Evolutionary conservation across 1,284 basidiomycete species (phyloP).

Genomic region (Pyrrhoderma noxium): DNA sequence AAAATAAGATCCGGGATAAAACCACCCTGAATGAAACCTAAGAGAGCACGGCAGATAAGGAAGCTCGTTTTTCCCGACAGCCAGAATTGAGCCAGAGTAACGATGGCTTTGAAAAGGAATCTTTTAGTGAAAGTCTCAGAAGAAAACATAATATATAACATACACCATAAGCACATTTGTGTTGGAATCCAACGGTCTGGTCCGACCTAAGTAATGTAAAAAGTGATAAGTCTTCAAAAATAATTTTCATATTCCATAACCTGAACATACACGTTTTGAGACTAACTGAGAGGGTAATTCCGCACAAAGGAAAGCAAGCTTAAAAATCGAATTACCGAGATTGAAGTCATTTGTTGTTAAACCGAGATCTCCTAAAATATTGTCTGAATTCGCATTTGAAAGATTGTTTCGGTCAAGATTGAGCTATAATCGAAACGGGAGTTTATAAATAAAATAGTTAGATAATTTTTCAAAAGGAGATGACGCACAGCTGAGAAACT

Average conservation of each 20-base stretch:
- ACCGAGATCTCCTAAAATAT: constrained; percentile 54
- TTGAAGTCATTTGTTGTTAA: constrained; percentile 62
- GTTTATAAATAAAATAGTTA: background rate
- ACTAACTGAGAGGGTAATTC: constrained; percentile 69
- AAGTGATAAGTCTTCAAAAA: no score
- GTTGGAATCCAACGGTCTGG: constrained; percentile 68
- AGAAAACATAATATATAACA: background rate
- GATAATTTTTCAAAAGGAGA: background rate
- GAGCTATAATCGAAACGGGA: constrained; percentile 10
- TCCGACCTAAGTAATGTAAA: constrained; percentile 35
- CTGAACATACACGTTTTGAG: constrained; percentile 47
- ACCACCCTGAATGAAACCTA: constrained; percentile 52
- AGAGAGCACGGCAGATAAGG: constrained; percentile 29
- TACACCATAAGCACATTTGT: constrained; percentile 37
- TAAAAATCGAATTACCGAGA: constrained; percentile 52
- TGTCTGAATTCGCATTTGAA: constrained; percentile 58
- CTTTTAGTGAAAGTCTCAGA: constrained; percentile 7
- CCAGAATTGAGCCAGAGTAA: constrained; percentile 59
- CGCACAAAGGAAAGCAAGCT: constrained; percentile 50
- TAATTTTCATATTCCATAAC: background rate
- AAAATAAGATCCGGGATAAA: constrained; percentile 60
- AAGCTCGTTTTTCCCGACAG: constrained; percentile 49
- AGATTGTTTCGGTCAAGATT: constrained; percentile 54
- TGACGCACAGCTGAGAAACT: constrained; percentile 51
- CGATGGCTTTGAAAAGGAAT: constrained; percentile 32